Evolutionary conservation across 257 asterid genomes (phyloP), one percentile per base, ranked within the genome.

Genomic region (Dorcoceras hygrometricum): DNA sequence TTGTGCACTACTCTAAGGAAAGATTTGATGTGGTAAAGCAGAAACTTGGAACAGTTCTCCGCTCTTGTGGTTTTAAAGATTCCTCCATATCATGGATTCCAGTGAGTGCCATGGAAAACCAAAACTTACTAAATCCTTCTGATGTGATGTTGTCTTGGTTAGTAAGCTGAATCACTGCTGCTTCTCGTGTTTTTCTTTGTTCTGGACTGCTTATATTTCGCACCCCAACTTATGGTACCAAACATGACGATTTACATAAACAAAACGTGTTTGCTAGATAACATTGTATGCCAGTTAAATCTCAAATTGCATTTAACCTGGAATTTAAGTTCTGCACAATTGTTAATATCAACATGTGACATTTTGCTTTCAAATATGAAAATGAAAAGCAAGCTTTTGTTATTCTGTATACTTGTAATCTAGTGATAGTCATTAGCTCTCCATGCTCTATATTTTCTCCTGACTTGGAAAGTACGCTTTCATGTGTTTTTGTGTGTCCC

Each of bases 71-170:
- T 55, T 94, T 86, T 72, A 94, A 90, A 78, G 95, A 83, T 70
- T 80, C 99, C 71, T 88, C 85, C 53, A 63, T 90, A 59, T 54
- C 66, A 36, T 94, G 97, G 97, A 78, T 94, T 73, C 99, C 99
- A 28, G 76, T 86, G 31, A 94, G 99, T 79, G 96, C 93, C 65
- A 84, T 94, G 89, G 91, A 85, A 78, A 90, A 90, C 79, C 97
- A 94, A 71, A 94, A 94, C 79, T 81, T 94, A 80, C 77, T 84
- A 62, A 77, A 68, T 67, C 87, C 96, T 68, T 78, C 96, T 60
- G 96, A 87, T 75, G 65, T 51, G 14, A 84, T 75, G 57, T 51
- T 81, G 53, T 83, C 91, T 70, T 94, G 99, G 99, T 94, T 77
- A 82, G 95, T 83, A 63, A 31, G 61, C 67, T 23, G 29, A 27